phyloP scores from a whole-genome alignment of 257 asterid species.

The Parsonsia alboflavescens region DNA sequence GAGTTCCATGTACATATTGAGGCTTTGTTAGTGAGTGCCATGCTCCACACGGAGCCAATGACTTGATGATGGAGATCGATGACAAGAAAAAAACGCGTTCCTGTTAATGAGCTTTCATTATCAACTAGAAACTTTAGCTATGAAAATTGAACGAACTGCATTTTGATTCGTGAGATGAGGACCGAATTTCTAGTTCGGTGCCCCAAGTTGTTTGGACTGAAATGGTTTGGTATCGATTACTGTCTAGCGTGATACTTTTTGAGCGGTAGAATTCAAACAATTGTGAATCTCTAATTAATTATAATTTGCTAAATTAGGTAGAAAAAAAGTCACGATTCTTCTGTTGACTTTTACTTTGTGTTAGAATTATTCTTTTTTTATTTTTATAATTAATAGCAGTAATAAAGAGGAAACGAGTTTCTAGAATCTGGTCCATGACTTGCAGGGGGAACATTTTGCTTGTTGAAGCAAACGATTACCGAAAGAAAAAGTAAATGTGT shows the following conservation, averaged over 20 bases:
- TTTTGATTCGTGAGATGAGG: neutral
- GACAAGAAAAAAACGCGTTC: neutral
- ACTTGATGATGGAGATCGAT: neutral
- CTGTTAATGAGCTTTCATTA: neutral
- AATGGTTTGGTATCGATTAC: neutral
- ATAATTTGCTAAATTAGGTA: neutral
- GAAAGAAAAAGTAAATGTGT: neutral
- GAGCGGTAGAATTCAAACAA: neutral
- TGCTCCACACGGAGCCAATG: conserved; percentile 5
- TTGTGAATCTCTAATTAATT: neutral
- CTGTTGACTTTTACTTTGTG: neutral
- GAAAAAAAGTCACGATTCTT: neutral
- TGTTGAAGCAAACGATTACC: neutral
- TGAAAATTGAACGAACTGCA: neutral
- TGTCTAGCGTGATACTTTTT: neutral
- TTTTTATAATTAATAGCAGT: too few relatives aligned
- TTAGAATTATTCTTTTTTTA: too few relatives aligned
- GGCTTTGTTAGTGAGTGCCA: neutral
- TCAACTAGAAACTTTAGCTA: neutral
- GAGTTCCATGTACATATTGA: neutral
- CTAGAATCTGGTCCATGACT: neutral
- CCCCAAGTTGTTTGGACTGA: neutral
- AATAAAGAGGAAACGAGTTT: too few relatives aligned
- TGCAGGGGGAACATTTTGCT: neutral
- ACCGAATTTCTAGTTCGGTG: neutral